Evolutionary conservation across 2,329 filamentous ascomycete species (phyloP), one percentile per base, ranked within the genome.

Genomic region (Neospermospora avenae): DNA sequence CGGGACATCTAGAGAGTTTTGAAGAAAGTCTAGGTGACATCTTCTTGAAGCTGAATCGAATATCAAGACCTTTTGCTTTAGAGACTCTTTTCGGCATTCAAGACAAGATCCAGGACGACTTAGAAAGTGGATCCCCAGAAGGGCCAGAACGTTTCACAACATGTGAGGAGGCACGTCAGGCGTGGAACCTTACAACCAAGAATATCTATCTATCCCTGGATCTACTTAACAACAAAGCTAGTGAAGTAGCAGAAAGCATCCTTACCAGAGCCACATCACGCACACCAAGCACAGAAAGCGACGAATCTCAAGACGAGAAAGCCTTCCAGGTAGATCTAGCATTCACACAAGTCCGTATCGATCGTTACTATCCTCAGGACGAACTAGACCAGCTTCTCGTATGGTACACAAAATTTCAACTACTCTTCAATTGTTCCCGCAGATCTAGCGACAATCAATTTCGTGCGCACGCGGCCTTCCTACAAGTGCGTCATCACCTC

Each of bases 321-420:
- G 35, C 25, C 14, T 16, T 10, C 6, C 52, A 55, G 13, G 37
- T 44, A 4, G 28, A 41, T 22, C 34, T 44, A 24, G 37, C 13
- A 11, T 44, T 44, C 14, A n/a, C 52, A 34, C 31, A 39, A 34
- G 52, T 35, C 24, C 52, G 31, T 3, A 8, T 25, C 13, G 25
- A 20, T 3, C 24, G 28, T 18, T 18, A 10, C 11, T 49, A 49
- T 18, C 31, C 31, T 7, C 31, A 39, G 28, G 18, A 35, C 11
- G 28, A 35, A n/a, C 42, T 46, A 41, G 42, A 56, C 4, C 31
- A 25, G 8, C 54, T 56, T 28, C 31, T 34, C 3, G 8, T 48
- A 25, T 54, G 57, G 57, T 28, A 41, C 3, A 31, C 48, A 35
- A 31, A 28, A 8, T 58, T 58, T 22, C 48, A 58, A 10, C 48